phyloP scores from a whole-genome alignment of 73 alveolate species.

The Paraurostyla sp. region DNA sequence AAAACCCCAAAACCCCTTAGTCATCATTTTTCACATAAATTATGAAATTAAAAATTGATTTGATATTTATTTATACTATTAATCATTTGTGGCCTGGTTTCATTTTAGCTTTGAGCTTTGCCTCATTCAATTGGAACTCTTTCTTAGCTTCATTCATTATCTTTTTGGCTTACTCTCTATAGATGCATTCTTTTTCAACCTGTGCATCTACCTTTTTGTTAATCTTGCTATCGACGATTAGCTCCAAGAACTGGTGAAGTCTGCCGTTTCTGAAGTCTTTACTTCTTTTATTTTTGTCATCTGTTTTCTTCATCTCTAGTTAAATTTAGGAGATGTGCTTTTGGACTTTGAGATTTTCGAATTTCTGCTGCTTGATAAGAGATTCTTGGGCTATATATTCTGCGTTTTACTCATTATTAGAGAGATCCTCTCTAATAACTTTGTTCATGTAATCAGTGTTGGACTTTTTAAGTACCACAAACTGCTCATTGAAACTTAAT shows the following conservation, averaged over 20 bases:
- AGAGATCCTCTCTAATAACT: not conserved
- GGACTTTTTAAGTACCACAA: not conserved
- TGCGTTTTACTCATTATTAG: constrained; percentile 13
- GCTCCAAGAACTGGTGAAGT: not conserved
- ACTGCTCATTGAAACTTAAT: not conserved
- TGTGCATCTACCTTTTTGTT: not conserved
- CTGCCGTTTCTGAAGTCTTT: not conserved
- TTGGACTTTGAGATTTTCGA: not conserved
- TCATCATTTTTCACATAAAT: too few species aligned
- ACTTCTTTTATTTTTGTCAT: not conserved
- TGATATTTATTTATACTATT: too few species aligned
- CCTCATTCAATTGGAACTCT: not conserved
- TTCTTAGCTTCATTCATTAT: not conserved
- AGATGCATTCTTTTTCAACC: not conserved
- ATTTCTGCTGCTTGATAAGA: not conserved
- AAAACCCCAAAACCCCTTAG: too few species aligned
- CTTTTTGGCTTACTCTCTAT: not conserved
- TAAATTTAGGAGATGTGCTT: not conserved
- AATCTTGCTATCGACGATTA: not conserved
- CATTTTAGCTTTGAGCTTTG: not conserved
- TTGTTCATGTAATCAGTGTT: constrained; percentile 12
- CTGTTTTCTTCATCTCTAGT: not conserved
- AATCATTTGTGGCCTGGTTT: too few species aligned
- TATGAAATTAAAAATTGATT: too few species aligned
- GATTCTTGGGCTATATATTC: constrained; percentile 7